Percentiles rank a stretch among this genome's conserved stretches.
Conservation (phyloP, 2,329 filamentous ascomycete genomes). For the Truncatella angustata region DNA sequence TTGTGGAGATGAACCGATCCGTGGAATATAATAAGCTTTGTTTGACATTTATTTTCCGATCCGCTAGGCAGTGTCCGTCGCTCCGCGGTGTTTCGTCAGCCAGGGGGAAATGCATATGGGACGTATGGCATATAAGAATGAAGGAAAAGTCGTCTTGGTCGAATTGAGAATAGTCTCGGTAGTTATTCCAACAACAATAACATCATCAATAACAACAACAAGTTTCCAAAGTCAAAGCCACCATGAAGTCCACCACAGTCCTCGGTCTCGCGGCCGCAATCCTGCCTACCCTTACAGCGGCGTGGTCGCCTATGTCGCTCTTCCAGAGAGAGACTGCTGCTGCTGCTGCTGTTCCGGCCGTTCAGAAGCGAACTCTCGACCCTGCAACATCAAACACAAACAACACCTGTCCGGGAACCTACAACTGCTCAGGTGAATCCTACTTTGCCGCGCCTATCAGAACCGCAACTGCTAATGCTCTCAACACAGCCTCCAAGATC, state of each 20-base stretch:
- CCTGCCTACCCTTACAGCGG: neutral
- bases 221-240: too few relatives aligned
- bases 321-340: too few relatives aligned
- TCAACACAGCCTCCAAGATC: slow-evolving; percentile 25
- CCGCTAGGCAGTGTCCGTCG: neutral
- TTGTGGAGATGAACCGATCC: neutral
- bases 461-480: neutral
- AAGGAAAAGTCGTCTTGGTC: neutral
- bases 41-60: slow-evolving; percentile 9
- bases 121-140: neutral
- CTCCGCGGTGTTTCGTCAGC: neutral
- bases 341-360: neutral
- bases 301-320: slow-evolving; percentile 1
- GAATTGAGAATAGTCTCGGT: neutral
- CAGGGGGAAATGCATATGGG: neutral
- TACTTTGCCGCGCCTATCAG: neutral
- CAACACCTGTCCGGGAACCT: slow-evolving; percentile 27
- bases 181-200: neutral
- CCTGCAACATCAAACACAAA: slow-evolving; percentile 33
- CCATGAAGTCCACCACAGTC: neutral
- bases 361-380: slow-evolving; percentile 24
- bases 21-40: slow-evolving; percentile 8
- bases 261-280: neutral
- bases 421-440: slow-evolving; percentile 27
- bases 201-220: neutral